phyloP scores from a whole-genome alignment of 169 alveolate genomes.

The Theileria annulata region DNA sequence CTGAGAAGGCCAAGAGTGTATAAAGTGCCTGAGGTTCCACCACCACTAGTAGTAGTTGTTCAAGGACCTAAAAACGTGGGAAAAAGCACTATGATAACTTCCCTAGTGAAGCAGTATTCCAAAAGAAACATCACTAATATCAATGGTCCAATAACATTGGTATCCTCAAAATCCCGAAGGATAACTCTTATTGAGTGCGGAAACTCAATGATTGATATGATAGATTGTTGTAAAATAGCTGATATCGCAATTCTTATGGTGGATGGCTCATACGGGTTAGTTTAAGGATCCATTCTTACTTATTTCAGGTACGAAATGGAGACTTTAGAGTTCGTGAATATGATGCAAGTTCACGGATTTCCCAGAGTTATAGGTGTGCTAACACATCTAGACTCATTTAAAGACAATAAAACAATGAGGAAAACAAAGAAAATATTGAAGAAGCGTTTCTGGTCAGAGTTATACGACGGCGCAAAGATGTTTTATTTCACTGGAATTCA shows the following conservation, averaged over 20 bases:
- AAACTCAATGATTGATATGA: slow-evolving; percentile 92
- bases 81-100: slow-evolving; percentile 95
- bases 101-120: slow-evolving; percentile 95
- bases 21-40: slow-evolving; percentile 84
- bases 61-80: slow-evolving; percentile 96
- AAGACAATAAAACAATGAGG: slow-evolving; percentile 87
- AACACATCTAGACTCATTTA: slow-evolving; percentile 95
- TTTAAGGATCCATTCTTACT: slow-evolving; percentile 5
- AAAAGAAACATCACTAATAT: slow-evolving; percentile 76
- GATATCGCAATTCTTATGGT: slow-evolving; percentile 94
- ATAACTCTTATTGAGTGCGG: slow-evolving; percentile 96
- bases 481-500: slow-evolving; percentile 94
- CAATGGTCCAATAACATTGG: slow-evolving; percentile 93
- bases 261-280: slow-evolving; percentile 91
- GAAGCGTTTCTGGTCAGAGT: slow-evolving; percentile 96
- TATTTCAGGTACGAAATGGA: slow-evolving; percentile 94
- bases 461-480: slow-evolving; percentile 97
- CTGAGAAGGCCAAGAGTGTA: slow-evolving; percentile 78
- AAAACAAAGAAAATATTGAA: slow-evolving; percentile 93
- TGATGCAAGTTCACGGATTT: slow-evolving; percentile 91
- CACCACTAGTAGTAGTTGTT: slow-evolving; percentile 89
- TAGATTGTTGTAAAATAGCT: slow-evolving; percentile 97
- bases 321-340: slow-evolving; percentile 97
- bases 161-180: slow-evolving; percentile 92
- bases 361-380: slow-evolving; percentile 94